Conservation (phyloP, 495 filamentous ascomycete genomes). For the Saxophila tyrrhenica region DNA sequence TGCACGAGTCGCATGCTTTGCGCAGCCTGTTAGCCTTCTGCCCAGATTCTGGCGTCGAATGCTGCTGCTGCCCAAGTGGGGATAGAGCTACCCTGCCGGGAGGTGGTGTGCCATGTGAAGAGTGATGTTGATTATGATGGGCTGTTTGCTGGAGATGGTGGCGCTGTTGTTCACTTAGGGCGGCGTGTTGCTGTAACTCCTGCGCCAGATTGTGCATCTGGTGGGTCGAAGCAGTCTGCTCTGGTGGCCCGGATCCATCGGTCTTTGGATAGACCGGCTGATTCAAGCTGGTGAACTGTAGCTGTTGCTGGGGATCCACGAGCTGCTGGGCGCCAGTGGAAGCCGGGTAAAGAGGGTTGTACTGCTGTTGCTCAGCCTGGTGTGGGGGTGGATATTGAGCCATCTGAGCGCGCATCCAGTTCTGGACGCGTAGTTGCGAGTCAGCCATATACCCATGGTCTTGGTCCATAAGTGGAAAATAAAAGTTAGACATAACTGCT, state of each 20-base stretch:
- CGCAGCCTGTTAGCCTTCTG: conserved; percentile 46
- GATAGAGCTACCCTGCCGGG: neutral
- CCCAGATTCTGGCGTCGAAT: neutral
- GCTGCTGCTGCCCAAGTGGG: neutral
- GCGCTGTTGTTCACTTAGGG: conserved; percentile 11
- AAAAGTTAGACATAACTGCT: conserved; percentile 5
- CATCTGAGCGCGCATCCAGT: conserved; percentile 19
- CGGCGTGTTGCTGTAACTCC: conserved; percentile 7
- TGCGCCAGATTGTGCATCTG: conserved; percentile 10
- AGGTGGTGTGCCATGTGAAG: neutral
- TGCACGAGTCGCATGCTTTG: conserved; percentile 78
- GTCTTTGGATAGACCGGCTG: conserved; percentile 16
- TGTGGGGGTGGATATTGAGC: conserved; percentile 20
- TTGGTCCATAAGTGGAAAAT: neutral
- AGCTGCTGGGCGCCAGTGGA: conserved; percentile 14
- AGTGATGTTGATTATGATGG: conserved; percentile 7
- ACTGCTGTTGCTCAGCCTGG: conserved; percentile 15
- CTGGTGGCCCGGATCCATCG: conserved; percentile 2
- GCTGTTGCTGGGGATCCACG: conserved; percentile 3
- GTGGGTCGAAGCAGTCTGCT: neutral
- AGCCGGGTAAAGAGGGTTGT: conserved; percentile 15
- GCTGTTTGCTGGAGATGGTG: conserved; percentile 4
- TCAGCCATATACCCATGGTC: neutral
- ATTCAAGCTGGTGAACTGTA: conserved; percentile 11
- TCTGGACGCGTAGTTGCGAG: neutral